Evolutionary conservation across 192 early-diverging fungal species (phyloP), one percentile per base, ranked within the genome.

Genomic region (Coemansia brasiliensis): DNA sequence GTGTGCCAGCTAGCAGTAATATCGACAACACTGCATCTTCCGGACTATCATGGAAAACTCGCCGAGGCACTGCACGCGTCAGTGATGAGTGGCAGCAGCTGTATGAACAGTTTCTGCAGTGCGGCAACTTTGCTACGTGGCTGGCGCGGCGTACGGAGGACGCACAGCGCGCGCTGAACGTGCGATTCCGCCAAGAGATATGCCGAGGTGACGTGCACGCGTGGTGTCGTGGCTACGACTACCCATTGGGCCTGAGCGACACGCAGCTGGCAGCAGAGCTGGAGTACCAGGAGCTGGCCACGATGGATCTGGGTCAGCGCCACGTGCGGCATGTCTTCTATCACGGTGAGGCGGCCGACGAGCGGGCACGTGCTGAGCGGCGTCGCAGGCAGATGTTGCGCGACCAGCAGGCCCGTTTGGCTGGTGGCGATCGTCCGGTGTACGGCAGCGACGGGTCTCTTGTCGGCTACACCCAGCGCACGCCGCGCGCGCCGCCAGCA

Each of bases 41-140:
- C 29, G 70, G 70, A 37, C 45, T 49, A 58, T 58, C 59, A 21
- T 78, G 74, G 74, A 78, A 66, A 40, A 54, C 56, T 29, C 6
- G 74, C 12, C 75, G 77, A 20, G 46, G 46, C 46, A 49, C 13
- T 25, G 32, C 32, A 26, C 80, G 86, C 43, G 67, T 90, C 27
- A 72, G 87, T 44, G 79, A 85, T 40, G 90, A 92, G 58, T 78
- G 74, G 74, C 60, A 51, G 56, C 64, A 71, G 59, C 85, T 98
- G 49, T 98, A 98, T 74, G 62, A 72, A 27, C 85, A 86, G 49
- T 98, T 98, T 69, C 74, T 97, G 39, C 90, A 90, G 70, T 94
- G 92, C 43, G 88, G 92, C 43, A 97, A 95, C 61, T 98, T 98
- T 85, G 94, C 94, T 5, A 88, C 92, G 1, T 98, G 96, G 96